Evolutionary conservation across 352 stramenopile genomes (phyloP), one percentile per base, ranked within the genome.

Genomic region (Pythium vanterpoolii): DNA sequence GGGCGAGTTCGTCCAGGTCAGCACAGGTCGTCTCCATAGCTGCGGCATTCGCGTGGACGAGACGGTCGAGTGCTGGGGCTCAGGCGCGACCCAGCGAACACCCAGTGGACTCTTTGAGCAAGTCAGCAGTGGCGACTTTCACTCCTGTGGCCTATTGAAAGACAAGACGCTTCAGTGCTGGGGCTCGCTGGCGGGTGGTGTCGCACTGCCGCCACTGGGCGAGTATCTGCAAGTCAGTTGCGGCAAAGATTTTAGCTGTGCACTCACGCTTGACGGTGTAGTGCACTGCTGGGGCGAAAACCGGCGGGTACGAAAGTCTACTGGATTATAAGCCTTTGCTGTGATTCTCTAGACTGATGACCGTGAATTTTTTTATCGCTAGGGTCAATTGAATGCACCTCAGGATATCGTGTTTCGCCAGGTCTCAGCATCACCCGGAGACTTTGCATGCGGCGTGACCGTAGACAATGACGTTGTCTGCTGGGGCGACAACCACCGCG

Each of bases 1-100:
- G 70, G 76, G 71, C 4, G 66, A 87, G 27, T 94, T 93, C 60
- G 85, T 95, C 39, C 86, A 95, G 68, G 74, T 95, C 51, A 90
- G 77, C 52, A 74, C 64, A 2, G 86, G 86, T 0, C 71, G 83
- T 3, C 73, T 93, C 56, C 86, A 95, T 55, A 86, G 73, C 10
- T 95, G 86, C 43, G 86, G 79, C 19, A 68, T 95, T 27, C 79
- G 68, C 16, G 73, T 90, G 21, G 84, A 93, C 44, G 84, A 95
- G 71, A 87, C 77, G 7, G 52, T 95, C 36, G 68, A 79, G 53
- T 95, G 86, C 60, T 95, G 86, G 86, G 86, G 86, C 40, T 52
- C 73, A 5, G 75, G 78, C 2, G 75, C 79, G 0, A 71, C 78
- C 1, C 62, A 74, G 21, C 73, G 70, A 51, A 74, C 64, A 9